Conservation (phyloP, 2,329 filamentous ascomycete genomes). For the Mycocentrospora acerina region DNA sequence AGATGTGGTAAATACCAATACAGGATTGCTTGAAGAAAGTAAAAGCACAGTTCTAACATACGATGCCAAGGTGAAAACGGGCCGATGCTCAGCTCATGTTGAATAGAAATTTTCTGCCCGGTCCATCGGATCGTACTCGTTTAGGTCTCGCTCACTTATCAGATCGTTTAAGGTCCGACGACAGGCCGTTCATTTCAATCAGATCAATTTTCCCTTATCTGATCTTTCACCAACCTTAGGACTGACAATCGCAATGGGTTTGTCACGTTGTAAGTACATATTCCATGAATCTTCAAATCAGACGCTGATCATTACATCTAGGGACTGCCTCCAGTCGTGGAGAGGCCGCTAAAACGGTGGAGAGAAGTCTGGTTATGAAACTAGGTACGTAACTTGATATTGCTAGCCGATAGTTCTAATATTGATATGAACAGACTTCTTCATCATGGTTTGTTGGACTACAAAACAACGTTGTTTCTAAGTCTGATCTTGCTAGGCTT, state of each 20-base stretch:
- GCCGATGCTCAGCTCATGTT: not conserved
- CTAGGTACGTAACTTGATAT: constrained; percentile 1
- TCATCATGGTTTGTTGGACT: constrained; percentile 5
- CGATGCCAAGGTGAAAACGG: too few relatives aligned
- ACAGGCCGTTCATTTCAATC: not conserved
- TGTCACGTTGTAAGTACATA: not conserved
- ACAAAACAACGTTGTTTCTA: not conserved
- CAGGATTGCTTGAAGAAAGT: too few relatives aligned
- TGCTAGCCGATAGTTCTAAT: not conserved
- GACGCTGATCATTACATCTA: not conserved
- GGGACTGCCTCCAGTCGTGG: not conserved
- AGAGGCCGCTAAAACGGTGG: not conserved
- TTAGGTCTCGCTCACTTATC: not conserved
- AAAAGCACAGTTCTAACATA: too few relatives aligned
- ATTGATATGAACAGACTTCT: constrained; percentile 1
- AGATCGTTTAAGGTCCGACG: not conserved
- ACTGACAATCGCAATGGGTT: not conserved
- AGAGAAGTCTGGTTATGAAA: constrained; percentile 4
- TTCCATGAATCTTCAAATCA: not conserved
- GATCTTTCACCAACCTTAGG: not conserved
- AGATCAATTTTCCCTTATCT: not conserved
- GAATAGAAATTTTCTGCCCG: not conserved
- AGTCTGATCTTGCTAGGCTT: constrained; percentile 9
- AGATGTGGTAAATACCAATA: too few relatives aligned
- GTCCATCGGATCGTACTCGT: not conserved